phyloP scores from a whole-genome alignment of 768 basidiomycete species.

The Xerocomellus intermedius region DNA sequence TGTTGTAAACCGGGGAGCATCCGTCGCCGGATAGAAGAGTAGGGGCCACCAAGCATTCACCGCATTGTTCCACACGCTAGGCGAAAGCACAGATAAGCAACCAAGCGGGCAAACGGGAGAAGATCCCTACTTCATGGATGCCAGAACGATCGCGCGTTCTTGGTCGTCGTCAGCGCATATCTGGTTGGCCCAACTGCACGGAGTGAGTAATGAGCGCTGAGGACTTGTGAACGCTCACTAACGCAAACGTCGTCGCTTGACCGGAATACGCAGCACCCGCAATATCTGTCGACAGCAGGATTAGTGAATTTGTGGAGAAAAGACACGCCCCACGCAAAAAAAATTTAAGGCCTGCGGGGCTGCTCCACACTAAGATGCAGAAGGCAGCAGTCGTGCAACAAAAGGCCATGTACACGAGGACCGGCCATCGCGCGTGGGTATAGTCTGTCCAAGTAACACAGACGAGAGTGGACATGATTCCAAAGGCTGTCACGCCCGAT shows the following conservation, averaged over 20 bases:
- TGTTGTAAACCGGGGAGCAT: slow-evolving; percentile 66
- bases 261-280: slow-evolving; percentile 60
- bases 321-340: slow-evolving; percentile 50
- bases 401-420: slow-evolving; percentile 62
- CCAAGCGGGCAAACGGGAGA: not conserved
- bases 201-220: not conserved
- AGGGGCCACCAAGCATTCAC: slow-evolving; percentile 71
- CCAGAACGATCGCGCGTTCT: slow-evolving; percentile 67
- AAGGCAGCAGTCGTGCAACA: slow-evolving; percentile 52
- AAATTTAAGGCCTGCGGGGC: slow-evolving; percentile 62
- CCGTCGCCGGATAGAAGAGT: slow-evolving; percentile 70
- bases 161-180: slow-evolving; percentile 70
- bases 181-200: slow-evolving; percentile 73
- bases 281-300: slow-evolving; percentile 36
- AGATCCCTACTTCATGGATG: slow-evolving; percentile 61
- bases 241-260: slow-evolving; percentile 77
- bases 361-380: slow-evolving; percentile 60
- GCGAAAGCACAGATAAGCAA: not conserved
- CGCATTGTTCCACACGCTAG: slow-evolving; percentile 67
- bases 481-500: slow-evolving; percentile 63
- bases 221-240: slow-evolving; percentile 20
- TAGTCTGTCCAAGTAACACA: slow-evolving; percentile 66
- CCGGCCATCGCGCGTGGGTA: slow-evolving; percentile 57
- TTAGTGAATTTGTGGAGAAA: not conserved
- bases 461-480: slow-evolving; percentile 58